These are phyloP conservation scores for Mitragyna speciosa DNA, from an alignment of 257 asterid genomes.

Conservation along the genomic window DNA sequence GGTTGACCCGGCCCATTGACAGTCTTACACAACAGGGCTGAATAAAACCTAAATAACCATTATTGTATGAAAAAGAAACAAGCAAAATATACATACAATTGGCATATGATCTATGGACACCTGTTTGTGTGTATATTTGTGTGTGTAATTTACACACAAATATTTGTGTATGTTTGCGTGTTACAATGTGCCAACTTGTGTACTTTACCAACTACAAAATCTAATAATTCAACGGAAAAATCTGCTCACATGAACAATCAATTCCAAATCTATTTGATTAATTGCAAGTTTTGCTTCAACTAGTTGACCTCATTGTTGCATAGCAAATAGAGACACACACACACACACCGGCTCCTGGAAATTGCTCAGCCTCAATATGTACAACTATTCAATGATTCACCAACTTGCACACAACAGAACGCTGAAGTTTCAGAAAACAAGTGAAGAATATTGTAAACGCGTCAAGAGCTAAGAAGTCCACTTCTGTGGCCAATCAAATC, in stretches of 20 bases:
- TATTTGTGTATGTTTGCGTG: not conserved
- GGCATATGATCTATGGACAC: too few relatives aligned
- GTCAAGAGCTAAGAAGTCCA: constrained; percentile 9
- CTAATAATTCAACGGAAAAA: not conserved
- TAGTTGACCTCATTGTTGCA: constrained; percentile 1
- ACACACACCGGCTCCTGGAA: not conserved
- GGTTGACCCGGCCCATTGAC: too few relatives aligned
- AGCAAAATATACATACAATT: too few relatives aligned
- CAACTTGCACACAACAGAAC: constrained; percentile 17
- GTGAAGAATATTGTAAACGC: constrained; percentile 17
- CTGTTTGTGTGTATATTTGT: too few relatives aligned
- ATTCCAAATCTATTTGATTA: not conserved
- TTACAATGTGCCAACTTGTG: not conserved
- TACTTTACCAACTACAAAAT: not conserved
- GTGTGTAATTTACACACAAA: not conserved
- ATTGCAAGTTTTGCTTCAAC: constrained; percentile 10
- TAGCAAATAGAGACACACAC: not conserved
- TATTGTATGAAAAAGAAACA: not conserved
- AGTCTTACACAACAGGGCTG: too few relatives aligned
- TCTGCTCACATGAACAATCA: constrained; percentile 17
- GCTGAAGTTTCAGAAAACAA: constrained; percentile 11
- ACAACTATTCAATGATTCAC: too few relatives aligned
- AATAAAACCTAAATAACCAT: not conserved
- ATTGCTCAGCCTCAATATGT: not conserved
- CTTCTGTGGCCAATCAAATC: constrained; percentile 12